Evolutionary conservation across 2,329 filamentous ascomycete species (phyloP).

Genomic region (Nothopassalora personata): DNA sequence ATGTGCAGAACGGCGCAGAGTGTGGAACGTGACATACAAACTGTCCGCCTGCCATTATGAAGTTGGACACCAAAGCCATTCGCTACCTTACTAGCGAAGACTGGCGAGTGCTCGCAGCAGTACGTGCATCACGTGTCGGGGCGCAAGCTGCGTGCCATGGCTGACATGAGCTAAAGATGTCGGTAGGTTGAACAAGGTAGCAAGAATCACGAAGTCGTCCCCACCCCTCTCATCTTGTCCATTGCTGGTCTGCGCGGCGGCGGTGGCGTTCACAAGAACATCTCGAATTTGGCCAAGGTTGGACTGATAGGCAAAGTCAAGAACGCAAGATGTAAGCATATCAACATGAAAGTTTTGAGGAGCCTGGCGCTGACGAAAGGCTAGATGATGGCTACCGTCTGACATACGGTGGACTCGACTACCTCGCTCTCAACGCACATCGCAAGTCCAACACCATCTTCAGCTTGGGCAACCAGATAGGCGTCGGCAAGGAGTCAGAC

Average conservation of each 20-base stretch:
- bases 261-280: slow-evolving; percentile 74
- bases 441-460: slow-evolving; percentile 75
- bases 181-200: slow-evolving; percentile 82
- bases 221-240: slow-evolving; percentile 79
- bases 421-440: slow-evolving; percentile 89
- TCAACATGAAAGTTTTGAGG: too few relatives aligned
- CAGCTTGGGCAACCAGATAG: slow-evolving; percentile 89
- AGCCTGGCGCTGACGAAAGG: not conserved
- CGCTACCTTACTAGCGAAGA: slow-evolving; percentile 89
- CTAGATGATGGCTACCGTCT: slow-evolving; percentile 87
- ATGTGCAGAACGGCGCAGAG: not conserved
- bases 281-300: slow-evolving; percentile 85
- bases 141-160: slow-evolving; percentile 1
- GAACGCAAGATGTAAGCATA: slow-evolving; percentile 73
- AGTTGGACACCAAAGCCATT: slow-evolving; percentile 88
- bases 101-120: slow-evolving; percentile 89
- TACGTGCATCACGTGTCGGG: slow-evolving; percentile 47
- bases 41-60: slow-evolving; percentile 57
- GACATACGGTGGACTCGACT: slow-evolving; percentile 94
- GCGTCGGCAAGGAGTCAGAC: slow-evolving; percentile 95
- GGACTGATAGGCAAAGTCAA: slow-evolving; percentile 88
- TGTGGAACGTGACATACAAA: not conserved
- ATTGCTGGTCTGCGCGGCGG: slow-evolving; percentile 71
- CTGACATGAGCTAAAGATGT: slow-evolving; percentile 16
- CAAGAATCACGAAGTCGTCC: slow-evolving; percentile 95